Conservation (phyloP, 495 filamentous ascomycete species). For the Umbilicaria muhlenbergii region DNA sequence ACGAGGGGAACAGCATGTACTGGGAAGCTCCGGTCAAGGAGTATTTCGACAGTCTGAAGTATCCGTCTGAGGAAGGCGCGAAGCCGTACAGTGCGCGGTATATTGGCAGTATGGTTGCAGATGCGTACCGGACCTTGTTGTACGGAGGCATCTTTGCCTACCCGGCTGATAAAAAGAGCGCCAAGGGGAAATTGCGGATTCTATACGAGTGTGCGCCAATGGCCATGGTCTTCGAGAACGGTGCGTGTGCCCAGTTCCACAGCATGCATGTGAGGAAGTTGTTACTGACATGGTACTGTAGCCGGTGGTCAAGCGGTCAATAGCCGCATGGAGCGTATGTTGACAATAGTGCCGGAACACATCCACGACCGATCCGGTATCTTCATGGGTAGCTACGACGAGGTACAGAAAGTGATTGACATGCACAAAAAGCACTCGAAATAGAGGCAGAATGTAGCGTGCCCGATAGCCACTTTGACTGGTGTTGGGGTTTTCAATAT, state of each 20-base stretch:
- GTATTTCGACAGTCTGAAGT: conserved; percentile 83
- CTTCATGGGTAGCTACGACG: conserved; percentile 85
- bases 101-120: conserved; percentile 95
- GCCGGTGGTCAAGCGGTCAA: conserved; percentile 88
- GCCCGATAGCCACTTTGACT: too few relatives aligned
- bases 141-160: conserved; percentile 98
- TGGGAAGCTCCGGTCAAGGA: conserved; percentile 81
- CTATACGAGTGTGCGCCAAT: conserved; percentile 98
- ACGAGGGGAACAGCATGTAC: conserved; percentile 93
- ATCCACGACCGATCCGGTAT: conserved; percentile 96
- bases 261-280: conserved; percentile 2
- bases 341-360: conserved; percentile 76
- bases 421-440: conserved; percentile 33
- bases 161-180: conserved; percentile 92
- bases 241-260: conserved; percentile 31
- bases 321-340: conserved; percentile 74
- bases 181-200: conserved; percentile 94
- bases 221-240: conserved; percentile 98
- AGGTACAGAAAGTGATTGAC: conserved; percentile 89
- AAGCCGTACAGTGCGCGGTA: conserved; percentile 95
- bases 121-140: conserved; percentile 87
- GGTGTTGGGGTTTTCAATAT: too few relatives aligned
- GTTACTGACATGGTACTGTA: conserved; percentile 15
- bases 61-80: conserved; percentile 43
- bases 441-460: not conserved